These are phyloP conservation scores for Pseudotsuga menziesii DNA, from an alignment of 75 land plant species.

Conservation along the genomic window DNA sequence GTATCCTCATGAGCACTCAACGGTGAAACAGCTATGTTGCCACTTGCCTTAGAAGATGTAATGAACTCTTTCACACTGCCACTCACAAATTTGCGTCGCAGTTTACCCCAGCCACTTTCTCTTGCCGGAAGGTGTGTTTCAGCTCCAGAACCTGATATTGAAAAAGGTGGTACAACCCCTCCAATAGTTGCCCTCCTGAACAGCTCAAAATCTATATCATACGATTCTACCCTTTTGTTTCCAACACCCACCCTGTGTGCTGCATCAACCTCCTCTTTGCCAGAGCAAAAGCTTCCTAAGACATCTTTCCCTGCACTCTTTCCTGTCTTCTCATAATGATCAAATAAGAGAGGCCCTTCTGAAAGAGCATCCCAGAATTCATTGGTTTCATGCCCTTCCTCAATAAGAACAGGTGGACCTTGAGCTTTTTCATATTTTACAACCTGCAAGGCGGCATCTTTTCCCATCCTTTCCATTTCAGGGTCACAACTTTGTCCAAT, in stretches of 20 bases:
- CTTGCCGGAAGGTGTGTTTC: constrained; percentile 35
- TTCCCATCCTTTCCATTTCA: constrained; percentile 26
- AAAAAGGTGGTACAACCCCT: constrained; percentile 33
- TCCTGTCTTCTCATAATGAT: background rate
- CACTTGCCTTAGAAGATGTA: constrained; percentile 7
- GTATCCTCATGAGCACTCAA: background rate
- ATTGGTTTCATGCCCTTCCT: constrained; percentile 31
- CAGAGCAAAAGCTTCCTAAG: background rate
- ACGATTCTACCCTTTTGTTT: constrained; percentile 25
- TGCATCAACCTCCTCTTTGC: background rate
- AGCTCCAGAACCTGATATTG: constrained; percentile 12
- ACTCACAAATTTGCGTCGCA: constrained; percentile 26
- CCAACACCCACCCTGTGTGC: constrained; percentile 10
- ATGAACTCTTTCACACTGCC: constrained; percentile 24
- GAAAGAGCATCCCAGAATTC: constrained; percentile 42
- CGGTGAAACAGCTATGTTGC: background rate
- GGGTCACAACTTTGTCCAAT: constrained; percentile 31
- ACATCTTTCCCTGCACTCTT: background rate
- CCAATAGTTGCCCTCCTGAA: constrained; percentile 28
- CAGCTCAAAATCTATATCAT: constrained; percentile 42
- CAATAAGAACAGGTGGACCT: constrained; percentile 20
- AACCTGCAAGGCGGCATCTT: constrained; percentile 36
- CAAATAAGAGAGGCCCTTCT: constrained; percentile 1
- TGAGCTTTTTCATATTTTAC: constrained; percentile 41
- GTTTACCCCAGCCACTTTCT: constrained; percentile 31